Base-by-base conservation (phyloP, 2,329 filamentous ascomycete species). In the Penicillium sp. region DNA sequence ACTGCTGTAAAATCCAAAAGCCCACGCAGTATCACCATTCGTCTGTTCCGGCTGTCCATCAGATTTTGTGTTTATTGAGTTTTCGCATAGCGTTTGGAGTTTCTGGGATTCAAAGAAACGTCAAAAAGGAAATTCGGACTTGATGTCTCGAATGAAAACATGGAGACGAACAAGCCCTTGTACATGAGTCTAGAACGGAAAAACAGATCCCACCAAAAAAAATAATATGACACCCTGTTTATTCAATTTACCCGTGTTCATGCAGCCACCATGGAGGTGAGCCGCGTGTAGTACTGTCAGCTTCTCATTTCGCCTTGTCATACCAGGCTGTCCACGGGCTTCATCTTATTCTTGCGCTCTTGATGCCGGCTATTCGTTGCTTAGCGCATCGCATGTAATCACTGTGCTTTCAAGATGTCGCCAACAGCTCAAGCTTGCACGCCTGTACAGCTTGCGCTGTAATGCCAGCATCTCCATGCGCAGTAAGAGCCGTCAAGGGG, bases 1-100 rank as follows among this genome's bases (percentile, higher is more conserved):
- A 74, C 79, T 97, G 57, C 80, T 95, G 47, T 80, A 72, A 67
- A 53, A 27, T 22, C 34, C 9, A 41, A 35, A 40, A 46, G 18
- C 14, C 11, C 33, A 35, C 8, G 14, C 39, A 46, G 31, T 44
- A 27, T 38, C 34, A 18, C 49, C 33, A 3, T 43, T 58, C 54
- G 19, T 58, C 52, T 42, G 46, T 54, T 52, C 38, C 54, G 50
- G 46, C 41, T 51, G 44, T 46, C 56, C 56, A 55, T 43, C 53
- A 44, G 53, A 41, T 57, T 53, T 55, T 47, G 53, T 45, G 53
- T 55, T 50, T 56, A 54, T 52, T 57, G 59, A 52, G 54, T 62
- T 61, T 55, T 59, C 61, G 68, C 68, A 71, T 71, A 71, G 68
- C 68, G 68, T 68, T 68, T 60, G 68, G 68, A 69, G 68, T 71